Conservation (phyloP, 208 protist genomes). For the Borovskyia barvae region DNA sequence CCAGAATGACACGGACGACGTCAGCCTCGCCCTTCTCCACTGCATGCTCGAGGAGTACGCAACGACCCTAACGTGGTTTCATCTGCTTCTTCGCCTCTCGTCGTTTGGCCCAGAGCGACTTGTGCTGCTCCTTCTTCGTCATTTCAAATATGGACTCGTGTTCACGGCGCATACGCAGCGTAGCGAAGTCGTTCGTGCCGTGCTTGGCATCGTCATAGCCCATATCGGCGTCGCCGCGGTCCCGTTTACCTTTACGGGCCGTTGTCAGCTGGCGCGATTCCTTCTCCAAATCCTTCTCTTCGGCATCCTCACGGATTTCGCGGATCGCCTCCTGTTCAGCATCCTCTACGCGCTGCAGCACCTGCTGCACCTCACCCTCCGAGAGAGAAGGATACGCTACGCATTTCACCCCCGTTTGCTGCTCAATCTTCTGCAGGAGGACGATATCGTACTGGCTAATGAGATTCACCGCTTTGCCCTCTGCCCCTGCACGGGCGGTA, state of each 20-base stretch:
- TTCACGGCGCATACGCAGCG: conserved; percentile 82
- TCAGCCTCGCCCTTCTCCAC: no score
- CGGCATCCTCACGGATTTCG: conserved; percentile 87
- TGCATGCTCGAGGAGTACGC: no score
- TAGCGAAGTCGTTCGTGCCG: conserved; percentile 72
- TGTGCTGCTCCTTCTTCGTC: conserved; percentile 86
- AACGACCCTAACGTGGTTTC: conserved; percentile 17
- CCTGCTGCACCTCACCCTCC: conserved; percentile 69
- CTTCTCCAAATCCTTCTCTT: conserved; percentile 77
- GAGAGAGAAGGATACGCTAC: conserved; percentile 77
- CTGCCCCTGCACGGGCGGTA: conserved; percentile 94
- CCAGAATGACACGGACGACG: no score
- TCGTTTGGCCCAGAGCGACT: conserved; percentile 83
- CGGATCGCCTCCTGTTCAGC: conserved; percentile 88
- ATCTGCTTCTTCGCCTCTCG: conserved; percentile 62
- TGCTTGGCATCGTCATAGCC: conserved; percentile 88
- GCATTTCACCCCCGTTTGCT: conserved; percentile 92
- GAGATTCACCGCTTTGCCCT: conserved; percentile 92
- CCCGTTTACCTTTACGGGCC: conserved; percentile 73
- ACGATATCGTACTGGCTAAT: conserved; percentile 98
- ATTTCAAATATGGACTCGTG: conserved; percentile 89
- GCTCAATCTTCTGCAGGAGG: conserved; percentile 97
- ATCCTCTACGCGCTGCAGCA: conserved; percentile 90
- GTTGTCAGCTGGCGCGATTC: conserved; percentile 65
- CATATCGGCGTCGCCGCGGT: conserved; percentile 78